Evolutionary conservation across 2,329 filamentous ascomycete genomes (phyloP).

Genomic region (Diplodia intermedia): DNA sequence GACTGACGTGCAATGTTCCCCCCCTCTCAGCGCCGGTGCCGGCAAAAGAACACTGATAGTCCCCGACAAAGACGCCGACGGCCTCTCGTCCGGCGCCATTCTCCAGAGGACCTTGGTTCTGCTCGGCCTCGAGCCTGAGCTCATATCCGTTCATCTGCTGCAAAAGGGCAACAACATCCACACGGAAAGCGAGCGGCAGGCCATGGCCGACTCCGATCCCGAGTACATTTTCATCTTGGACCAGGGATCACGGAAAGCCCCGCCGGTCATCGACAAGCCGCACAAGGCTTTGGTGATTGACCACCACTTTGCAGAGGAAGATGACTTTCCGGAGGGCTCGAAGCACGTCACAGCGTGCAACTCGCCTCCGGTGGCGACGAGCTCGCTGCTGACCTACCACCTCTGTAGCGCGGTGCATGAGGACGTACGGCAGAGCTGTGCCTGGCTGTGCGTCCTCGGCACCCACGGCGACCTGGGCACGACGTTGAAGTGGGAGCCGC

Average conservation of each 20-base stretch:
- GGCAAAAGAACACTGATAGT: slow-evolving; percentile 64
- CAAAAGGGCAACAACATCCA: slow-evolving; percentile 67
- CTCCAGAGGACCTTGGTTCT: slow-evolving; percentile 65
- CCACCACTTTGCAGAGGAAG: slow-evolving; percentile 62
- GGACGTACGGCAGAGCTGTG: slow-evolving; percentile 57
- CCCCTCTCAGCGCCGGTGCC: slow-evolving; percentile 56
- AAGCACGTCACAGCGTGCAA: slow-evolving; percentile 67
- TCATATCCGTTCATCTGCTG: slow-evolving; percentile 66
- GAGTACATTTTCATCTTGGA: slow-evolving; percentile 69
- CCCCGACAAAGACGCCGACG: slow-evolving; percentile 74
- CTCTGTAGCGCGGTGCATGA: slow-evolving; percentile 66
- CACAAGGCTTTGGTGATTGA: slow-evolving; percentile 68
- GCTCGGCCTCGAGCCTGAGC: slow-evolving; percentile 61
- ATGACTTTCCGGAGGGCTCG: slow-evolving; percentile 64
- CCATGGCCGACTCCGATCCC: slow-evolving; percentile 62
- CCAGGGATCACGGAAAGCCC: slow-evolving; percentile 65
- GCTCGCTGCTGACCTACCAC: slow-evolving; percentile 67
- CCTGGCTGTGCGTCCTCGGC: slow-evolving; percentile 69
- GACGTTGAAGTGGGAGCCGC: slow-evolving; percentile 68
- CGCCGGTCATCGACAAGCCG: slow-evolving; percentile 58
- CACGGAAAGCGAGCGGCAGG: slow-evolving; percentile 58
- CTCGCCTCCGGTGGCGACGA: slow-evolving; percentile 70
- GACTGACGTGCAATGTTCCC: not conserved
- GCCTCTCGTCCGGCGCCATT: slow-evolving; percentile 69
- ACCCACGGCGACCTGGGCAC: slow-evolving; percentile 72